Conservation (phyloP, 179 eudicot species). For the Carnegiea gigantea region DNA sequence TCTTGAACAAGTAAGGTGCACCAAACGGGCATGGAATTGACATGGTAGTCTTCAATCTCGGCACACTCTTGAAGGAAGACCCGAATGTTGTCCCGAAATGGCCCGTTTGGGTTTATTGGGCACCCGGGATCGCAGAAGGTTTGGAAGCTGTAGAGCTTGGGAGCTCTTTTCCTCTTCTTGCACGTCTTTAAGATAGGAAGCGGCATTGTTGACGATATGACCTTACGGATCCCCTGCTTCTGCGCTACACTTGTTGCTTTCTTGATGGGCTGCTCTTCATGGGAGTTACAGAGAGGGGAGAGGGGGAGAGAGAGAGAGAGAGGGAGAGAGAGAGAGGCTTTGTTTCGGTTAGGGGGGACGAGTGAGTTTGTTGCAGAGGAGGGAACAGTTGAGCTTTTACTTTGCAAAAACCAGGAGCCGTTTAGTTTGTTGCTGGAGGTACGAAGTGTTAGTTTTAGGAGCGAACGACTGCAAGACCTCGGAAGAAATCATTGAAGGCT, state of each 20-base stretch:
- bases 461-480: background rate
- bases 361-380: conserved; percentile 9
- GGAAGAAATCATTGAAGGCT: too few species aligned
- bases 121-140: conserved; percentile 60
- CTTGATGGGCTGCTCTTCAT: background rate
- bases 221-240: background rate
- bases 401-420: background rate
- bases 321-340: background rate
- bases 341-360: background rate
- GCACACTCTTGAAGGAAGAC: conserved; percentile 63
- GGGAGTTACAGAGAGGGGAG: background rate
- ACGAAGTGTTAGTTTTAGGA: background rate
- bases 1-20: conserved; percentile 64
- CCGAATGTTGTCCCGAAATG: conserved; percentile 69
- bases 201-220: conserved; percentile 24
- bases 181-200: conserved; percentile 29
- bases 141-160: conserved; percentile 51
- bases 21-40: conserved; percentile 67
- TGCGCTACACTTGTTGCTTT: background rate
- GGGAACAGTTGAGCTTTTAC: background rate
- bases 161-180: conserved; percentile 48
- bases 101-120: conserved; percentile 44
- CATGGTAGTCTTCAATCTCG: conserved; percentile 51
- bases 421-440: background rate
- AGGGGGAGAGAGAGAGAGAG: background rate